Base-by-base conservation (phyloP, 1,284 basidiomycete species). In the Rhodotorula sp. region DNA sequence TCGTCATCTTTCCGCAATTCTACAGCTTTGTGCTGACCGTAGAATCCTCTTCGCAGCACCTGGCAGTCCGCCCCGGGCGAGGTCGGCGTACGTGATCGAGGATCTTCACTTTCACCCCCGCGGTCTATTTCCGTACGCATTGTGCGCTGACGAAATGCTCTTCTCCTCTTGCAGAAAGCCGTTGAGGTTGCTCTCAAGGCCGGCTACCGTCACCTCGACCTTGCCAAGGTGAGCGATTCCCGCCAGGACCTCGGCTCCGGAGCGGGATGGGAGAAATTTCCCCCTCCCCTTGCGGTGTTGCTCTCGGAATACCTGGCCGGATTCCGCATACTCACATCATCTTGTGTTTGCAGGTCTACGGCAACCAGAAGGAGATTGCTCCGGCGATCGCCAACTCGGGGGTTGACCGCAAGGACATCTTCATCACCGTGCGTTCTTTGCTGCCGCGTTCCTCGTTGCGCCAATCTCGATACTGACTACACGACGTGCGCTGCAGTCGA, bases 171-270 rank as follows among this genome's bases (percentile, higher is more conserved):
- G 5, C 49, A 66, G 48, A 49, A 59, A 1, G 75, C 75, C 17
- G 68, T 74, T 18, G 49, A 60, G 4, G 61, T 44, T n/a, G 72
- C 74, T 8, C 29, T 75, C 64, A 73, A 73, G 63, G 74, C 71
- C 30, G 74, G 75, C 17, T 73, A 73, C 66, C 84, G 87, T 70
- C 89, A 91, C 80, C 88, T 93, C 64, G 90, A 92, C 78, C 87
- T 85, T 49, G 90, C 89, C 49, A 88, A 87, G 85, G 84, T 85
- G 90, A 68, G 53, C 30, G 30, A n/a, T 14, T 42, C n/a, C 30
- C 10, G 37, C 37, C 37, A 42, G 37, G 14, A 42, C 10, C 37
- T 42, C 10, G 10, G 37, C 1, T 42, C 37, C 10, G 37, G 37
- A 14, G 53, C 10, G 44, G 24, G 44, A 26, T 2, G 18, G 46